These are phyloP conservation scores for Neurospora tetraspora DNA, from an alignment of 495 filamentous ascomycete species.

Conservation along the genomic window DNA sequence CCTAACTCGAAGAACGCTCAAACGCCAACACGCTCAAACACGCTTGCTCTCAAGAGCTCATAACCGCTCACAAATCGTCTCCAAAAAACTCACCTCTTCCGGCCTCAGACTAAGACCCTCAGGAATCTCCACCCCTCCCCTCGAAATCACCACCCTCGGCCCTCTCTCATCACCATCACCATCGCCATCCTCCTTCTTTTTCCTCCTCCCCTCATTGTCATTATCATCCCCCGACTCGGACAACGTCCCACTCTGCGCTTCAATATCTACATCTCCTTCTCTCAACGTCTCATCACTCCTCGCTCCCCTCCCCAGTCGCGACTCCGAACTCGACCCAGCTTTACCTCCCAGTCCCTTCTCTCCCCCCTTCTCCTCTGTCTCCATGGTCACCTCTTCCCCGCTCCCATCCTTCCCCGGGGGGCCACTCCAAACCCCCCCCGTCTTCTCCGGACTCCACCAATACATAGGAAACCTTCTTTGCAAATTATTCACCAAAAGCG, in stretches of 20 bases:
- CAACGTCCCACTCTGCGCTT: neutral
- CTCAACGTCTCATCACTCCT: neutral
- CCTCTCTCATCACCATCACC: neutral
- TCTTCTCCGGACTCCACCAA: constrained; percentile 56
- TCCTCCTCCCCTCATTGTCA: neutral
- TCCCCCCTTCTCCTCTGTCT: neutral
- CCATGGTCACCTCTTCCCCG: neutral
- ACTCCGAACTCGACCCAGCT: no score
- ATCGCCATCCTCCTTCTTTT: neutral
- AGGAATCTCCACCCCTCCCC: constrained; percentile 6
- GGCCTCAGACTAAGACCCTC: constrained; percentile 11
- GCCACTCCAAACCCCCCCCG: constrained; percentile 24
- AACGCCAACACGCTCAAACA: no score
- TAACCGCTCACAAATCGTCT: constrained; percentile 10
- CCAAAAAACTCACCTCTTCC: constrained; percentile 12
- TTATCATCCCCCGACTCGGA: neutral
- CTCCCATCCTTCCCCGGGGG: neutral
- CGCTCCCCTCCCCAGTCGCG: neutral
- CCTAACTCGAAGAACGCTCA: no score
- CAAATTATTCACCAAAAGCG: constrained; percentile 66
- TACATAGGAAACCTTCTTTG: constrained; percentile 67
- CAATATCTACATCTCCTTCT: constrained; percentile 6
- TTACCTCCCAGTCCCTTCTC: neutral
- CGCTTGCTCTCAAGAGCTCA: no score
- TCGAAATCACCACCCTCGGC: constrained; percentile 6